Percentiles rank a stretch among this genome's conserved stretches.
phyloP scores from a whole-genome alignment of 2,329 filamentous ascomycete species.

The Stemphylium lycopersici region DNA sequence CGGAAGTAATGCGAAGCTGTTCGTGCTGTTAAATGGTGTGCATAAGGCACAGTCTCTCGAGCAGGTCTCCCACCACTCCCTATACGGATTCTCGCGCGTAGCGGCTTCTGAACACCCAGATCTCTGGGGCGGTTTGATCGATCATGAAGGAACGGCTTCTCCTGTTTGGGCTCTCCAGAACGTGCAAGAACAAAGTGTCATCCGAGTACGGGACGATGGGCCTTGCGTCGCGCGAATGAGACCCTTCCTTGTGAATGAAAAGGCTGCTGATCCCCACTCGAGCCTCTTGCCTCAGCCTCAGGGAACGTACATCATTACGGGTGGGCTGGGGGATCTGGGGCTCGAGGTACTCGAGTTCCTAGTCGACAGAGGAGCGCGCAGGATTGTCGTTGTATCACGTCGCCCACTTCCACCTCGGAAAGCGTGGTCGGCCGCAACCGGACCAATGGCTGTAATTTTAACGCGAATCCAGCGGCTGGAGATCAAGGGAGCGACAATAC shows the following conservation, averaged over 20 bases:
- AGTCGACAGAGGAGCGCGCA: slow-evolving; percentile 50
- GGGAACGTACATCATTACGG: slow-evolving; percentile 55
- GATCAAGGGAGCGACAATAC: slow-evolving; percentile 37
- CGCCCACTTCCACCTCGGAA: slow-evolving; percentile 45
- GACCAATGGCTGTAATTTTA: slow-evolving; percentile 15
- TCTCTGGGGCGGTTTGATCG: slow-evolving; percentile 46
- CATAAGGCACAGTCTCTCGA: neutral
- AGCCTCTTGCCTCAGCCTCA: slow-evolving; percentile 35
- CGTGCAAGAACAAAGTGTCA: slow-evolving; percentile 21
- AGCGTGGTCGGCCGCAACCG: slow-evolving; percentile 31
- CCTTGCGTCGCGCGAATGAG: neutral
- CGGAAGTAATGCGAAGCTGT: neutral
- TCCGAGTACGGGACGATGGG: neutral
- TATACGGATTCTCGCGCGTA: slow-evolving; percentile 34
- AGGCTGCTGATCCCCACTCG: slow-evolving; percentile 12
- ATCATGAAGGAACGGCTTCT: slow-evolving; percentile 26
- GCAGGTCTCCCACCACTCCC: slow-evolving; percentile 5
- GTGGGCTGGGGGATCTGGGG: slow-evolving; percentile 51
- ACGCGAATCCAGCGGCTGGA: slow-evolving; percentile 26
- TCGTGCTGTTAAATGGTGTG: neutral
- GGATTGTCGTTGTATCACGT: slow-evolving; percentile 52
- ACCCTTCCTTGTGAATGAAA: slow-evolving; percentile 15
- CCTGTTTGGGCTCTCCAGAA: slow-evolving; percentile 49
- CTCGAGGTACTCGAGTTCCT: slow-evolving; percentile 48
- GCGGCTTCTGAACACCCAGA: slow-evolving; percentile 50